These are phyloP conservation scores for Tagetes patula DNA, from an alignment of 129 eudicot genomes.

Conservation along the genomic window DNA sequence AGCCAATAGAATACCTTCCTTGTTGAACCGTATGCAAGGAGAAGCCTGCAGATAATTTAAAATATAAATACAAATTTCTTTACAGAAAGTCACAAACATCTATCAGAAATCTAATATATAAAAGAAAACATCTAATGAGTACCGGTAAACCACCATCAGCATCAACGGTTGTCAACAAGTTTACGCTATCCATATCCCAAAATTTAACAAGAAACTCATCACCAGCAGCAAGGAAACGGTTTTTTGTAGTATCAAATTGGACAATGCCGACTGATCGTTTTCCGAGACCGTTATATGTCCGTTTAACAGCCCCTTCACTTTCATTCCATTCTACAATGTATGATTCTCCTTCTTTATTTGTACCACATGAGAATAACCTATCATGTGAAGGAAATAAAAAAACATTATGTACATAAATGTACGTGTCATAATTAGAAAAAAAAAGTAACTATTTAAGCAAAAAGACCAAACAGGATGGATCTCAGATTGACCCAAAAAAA, in stretches of 20 bases:
- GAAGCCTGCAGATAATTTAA: constrained; percentile 54
- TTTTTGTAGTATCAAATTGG: constrained; percentile 80
- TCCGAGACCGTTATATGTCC: constrained; percentile 72
- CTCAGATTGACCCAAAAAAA: background rate
- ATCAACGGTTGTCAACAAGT: constrained; percentile 62
- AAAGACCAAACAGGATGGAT: background rate
- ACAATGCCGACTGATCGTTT: constrained; percentile 74
- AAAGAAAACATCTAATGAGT: constrained; percentile 22
- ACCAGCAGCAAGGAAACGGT: constrained; percentile 84
- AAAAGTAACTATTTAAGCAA: background rate
- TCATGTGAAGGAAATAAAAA: background rate
- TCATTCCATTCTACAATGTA: constrained; percentile 90
- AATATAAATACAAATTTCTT: constrained; percentile 17
- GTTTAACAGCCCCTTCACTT: constrained; percentile 92
- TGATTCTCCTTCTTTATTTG: constrained; percentile 89
- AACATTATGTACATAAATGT: background rate
- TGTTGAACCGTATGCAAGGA: constrained; percentile 84
- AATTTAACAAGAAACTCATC: constrained; percentile 65
- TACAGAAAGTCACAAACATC: constrained; percentile 18
- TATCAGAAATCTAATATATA: background rate
- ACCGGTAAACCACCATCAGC: constrained; percentile 86
- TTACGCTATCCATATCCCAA: constrained; percentile 87
- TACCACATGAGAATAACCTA: constrained; percentile 89
- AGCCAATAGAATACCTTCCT: constrained; percentile 74
- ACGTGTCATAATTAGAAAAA: background rate